Evolutionary conservation across 768 basidiomycete species (phyloP).

Genomic region (Phaeotremella skinneri): DNA sequence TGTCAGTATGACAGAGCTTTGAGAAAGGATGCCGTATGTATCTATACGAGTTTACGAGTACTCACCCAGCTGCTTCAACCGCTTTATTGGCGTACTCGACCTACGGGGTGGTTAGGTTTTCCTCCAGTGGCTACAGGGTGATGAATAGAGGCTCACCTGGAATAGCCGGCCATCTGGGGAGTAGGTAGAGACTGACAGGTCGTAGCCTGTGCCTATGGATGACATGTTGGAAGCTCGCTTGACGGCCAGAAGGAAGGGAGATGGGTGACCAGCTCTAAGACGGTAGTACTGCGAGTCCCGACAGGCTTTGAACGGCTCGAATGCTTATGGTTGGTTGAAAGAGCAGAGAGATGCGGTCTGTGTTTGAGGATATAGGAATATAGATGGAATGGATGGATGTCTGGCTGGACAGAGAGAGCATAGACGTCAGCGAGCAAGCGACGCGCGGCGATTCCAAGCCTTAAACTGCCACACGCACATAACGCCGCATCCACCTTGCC

Average conservation of each 20-base stretch:
- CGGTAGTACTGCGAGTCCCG: too few relatives aligned
- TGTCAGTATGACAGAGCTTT: not conserved
- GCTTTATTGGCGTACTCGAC: conserved; percentile 98
- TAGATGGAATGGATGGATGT: too few relatives aligned
- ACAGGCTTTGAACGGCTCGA: too few relatives aligned
- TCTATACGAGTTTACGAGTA: not conserved
- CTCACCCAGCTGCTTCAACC: conserved; percentile 95
- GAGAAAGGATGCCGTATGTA: too few relatives aligned
- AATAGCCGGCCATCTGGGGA: conserved; percentile 94
- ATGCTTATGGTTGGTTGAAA: too few relatives aligned
- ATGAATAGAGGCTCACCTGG: conserved; percentile 62
- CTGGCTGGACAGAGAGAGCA: too few relatives aligned
- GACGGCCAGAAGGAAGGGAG: not conserved
- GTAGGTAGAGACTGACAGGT: conserved; percentile 57
- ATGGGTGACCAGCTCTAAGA: not conserved
- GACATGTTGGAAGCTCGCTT: conserved; percentile 64
- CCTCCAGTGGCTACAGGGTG: not conserved
- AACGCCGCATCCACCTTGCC: too few relatives aligned
- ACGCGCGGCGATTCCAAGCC: too few relatives aligned
- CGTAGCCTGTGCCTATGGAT: conserved; percentile 98
- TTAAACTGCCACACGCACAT: too few relatives aligned
- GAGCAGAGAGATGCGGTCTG: too few relatives aligned
- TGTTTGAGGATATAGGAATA: too few relatives aligned
- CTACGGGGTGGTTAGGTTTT: conserved; percentile 53
- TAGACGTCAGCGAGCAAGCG: too few relatives aligned